phyloP scores from a whole-genome alignment of 2,329 filamentous ascomycete genomes.

The Penicillium sp. region DNA sequence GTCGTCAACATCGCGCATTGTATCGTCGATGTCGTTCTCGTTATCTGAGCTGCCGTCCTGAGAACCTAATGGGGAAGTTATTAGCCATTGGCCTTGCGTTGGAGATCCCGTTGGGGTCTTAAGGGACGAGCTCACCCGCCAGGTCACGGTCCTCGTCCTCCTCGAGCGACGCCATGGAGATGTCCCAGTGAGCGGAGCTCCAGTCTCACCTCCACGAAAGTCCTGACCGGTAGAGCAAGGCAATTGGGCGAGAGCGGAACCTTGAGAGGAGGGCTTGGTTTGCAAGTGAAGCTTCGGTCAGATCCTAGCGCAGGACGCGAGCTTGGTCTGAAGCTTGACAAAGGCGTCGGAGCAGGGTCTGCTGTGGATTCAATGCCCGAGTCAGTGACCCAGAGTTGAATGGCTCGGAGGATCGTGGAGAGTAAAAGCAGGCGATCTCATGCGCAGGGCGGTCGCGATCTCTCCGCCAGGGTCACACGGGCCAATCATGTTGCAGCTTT shows the following conservation, averaged over 20 bases:
- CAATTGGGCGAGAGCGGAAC: background rate
- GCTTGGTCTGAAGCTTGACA: background rate
- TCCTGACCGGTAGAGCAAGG: too few relatives aligned
- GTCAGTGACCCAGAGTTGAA: background rate
- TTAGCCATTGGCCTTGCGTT: conserved; percentile 1
- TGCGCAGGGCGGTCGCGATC: conserved; percentile 6
- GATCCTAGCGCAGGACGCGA: background rate
- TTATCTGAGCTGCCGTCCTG: conserved; percentile 49
- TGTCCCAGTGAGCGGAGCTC: too few relatives aligned
- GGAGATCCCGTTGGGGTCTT: background rate
- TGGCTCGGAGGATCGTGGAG: background rate
- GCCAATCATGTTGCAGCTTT: conserved; percentile 7
- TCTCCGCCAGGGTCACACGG: conserved; percentile 1
- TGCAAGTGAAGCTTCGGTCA: background rate
- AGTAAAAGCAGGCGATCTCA: background rate
- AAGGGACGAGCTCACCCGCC: conserved; percentile 27
- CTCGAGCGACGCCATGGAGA: conserved; percentile 31
- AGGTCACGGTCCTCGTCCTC: conserved; percentile 44
- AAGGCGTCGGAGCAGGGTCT: background rate
- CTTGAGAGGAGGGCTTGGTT: background rate
- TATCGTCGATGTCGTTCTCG: conserved; percentile 43
- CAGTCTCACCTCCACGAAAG: background rate
- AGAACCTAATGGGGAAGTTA: conserved; percentile 34
- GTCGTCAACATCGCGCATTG: conserved; percentile 38
- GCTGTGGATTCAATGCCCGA: background rate